Base-by-base conservation (phyloP, 768 basidiomycete species). In the Mycena venus region DNA sequence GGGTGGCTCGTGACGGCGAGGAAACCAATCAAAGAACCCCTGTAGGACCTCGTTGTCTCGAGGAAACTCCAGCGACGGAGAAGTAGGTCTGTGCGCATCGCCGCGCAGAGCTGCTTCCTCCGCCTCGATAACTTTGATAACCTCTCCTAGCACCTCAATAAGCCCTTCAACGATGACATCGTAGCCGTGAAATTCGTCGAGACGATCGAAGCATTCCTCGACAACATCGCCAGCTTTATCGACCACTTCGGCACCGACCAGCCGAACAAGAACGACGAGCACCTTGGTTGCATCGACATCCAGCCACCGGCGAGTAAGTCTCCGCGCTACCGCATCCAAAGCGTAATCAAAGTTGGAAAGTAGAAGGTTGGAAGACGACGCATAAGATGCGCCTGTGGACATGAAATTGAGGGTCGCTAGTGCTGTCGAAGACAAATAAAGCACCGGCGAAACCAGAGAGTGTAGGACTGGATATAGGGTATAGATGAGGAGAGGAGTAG, bases 331-430 rank as follows among this genome's bases (percentile, higher is more conserved):
- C 2, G 94, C 91, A 77, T 99, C 96, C 68, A 99, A 90, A 11
- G 96, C 94, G 80, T 99, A 99, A 83, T 99, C 98, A 77, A 98
- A 98, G 82, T 99, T 98, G 25, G 97, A 94, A 44, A 99, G 88
- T 7, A 99, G 87, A 31, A 99, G 87, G 79, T 97, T 97, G 53
- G 93, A 91, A 0, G 95, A 89, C 4, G 96, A 94, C n/a, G 97
- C 96, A 78, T 96, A 97, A 5, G 94, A 96, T 3, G 94, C 92
- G 65, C 90, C 87, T n/a, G 87, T 84, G 9, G 96, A 88, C 38
- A 98, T 89, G 72, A 88, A 92, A 71, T 89, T 82, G 66, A 99
- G 87, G 2, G 96, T 87, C 6, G 93, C 91, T 11, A 93, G 84
- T 1, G 93, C 97, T n/a, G 94, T 94, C 2, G 91, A 86, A 9